Conservation (phyloP, 345 rosid genomes). For the Erysimum cheiranthoides region DNA sequence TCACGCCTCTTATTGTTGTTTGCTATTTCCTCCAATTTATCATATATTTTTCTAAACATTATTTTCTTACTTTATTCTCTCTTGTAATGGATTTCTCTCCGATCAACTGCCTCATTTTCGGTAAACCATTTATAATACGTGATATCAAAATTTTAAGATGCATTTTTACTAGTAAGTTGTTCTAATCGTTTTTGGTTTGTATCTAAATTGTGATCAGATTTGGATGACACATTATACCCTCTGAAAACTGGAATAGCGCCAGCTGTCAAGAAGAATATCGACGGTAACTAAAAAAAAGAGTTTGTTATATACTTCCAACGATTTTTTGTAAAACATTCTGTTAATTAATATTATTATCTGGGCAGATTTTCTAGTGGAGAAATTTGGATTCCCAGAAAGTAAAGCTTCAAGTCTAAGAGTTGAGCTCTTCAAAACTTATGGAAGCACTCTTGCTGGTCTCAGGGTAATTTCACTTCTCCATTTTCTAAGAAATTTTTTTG, state of each 20-base stretch:
- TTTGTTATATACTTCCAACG: background rate
- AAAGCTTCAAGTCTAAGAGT: slow-evolving; percentile 71
- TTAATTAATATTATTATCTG: background rate
- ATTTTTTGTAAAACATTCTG: background rate
- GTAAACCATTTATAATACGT: slow-evolving; percentile 42
- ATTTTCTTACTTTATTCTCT: background rate
- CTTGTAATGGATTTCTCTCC: slow-evolving; percentile 55
- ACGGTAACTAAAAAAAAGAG: slow-evolving; percentile 50
- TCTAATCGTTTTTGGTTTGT: background rate
- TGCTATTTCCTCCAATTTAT: slow-evolving; percentile 19
- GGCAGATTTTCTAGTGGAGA: slow-evolving; percentile 76
- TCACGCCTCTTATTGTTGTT: slow-evolving; percentile 18
- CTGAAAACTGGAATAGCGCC: slow-evolving; percentile 69
- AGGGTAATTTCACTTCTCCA: slow-evolving; percentile 52
- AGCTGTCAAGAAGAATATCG: slow-evolving; percentile 78
- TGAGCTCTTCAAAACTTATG: slow-evolving; percentile 83
- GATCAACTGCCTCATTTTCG: slow-evolving; percentile 76
- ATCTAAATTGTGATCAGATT: slow-evolving; percentile 52
- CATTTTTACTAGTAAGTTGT: background rate
- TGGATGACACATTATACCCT: slow-evolving; percentile 95
- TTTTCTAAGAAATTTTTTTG: no score
- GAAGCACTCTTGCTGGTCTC: slow-evolving; percentile 94
- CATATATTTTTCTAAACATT: slow-evolving; percentile 7
- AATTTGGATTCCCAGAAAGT: slow-evolving; percentile 62
- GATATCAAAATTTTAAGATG: background rate